Evolutionary conservation across 2,329 filamentous ascomycete species (phyloP), one percentile per base, ranked within the genome.

Genomic region (Uncinocarpus reesii): DNA sequence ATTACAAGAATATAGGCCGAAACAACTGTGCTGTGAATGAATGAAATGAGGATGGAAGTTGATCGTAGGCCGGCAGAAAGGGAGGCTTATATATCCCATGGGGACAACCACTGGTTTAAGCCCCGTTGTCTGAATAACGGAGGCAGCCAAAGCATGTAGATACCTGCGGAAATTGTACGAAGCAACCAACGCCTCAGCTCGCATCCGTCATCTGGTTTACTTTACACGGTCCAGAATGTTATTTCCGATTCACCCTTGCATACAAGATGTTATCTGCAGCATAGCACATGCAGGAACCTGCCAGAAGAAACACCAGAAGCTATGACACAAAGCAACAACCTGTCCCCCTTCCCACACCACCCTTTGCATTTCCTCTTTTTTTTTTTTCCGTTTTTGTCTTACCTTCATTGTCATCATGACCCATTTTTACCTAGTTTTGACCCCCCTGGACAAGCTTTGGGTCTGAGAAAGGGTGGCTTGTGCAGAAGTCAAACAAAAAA

Each of bases 1-100:
- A 41, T 41, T 47, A 47, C 36, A 47, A 47, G n/a, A n/a, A 29
- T 40, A 41, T 47, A 47, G n/a, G 3, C 34, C 24, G 20, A 47
- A 40, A 47, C 28, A 36, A 29, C 20, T 21, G 35, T 47, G 20
- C 41, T 21, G 28, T 40, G 35, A 26, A 41, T 41, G 35, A 34
- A 44, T 7, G 28, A 34, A 35, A 44, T 43, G 38, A 47, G 23
- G 45, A 38, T 10, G 20, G 15, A 35, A 26, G 35, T 23, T 18
- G 32, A 35, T n/a, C 7, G 5, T 10, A 37, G 20, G 35, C 20
- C 21, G 36, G 23, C 10, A 37, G 15, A 46, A 13, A 10, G 15
- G 32, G 23, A 32, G 40, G 26, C n/a, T 44, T 44, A 44, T 44
- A 44, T 44, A 44, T 35, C n/a, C 42, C 26, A 36, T 15, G 42